Evolutionary conservation across 169 alveolate genomes (phyloP), one percentile per base, ranked within the genome.

Genomic region (Plasmodium blacklocki): DNA sequence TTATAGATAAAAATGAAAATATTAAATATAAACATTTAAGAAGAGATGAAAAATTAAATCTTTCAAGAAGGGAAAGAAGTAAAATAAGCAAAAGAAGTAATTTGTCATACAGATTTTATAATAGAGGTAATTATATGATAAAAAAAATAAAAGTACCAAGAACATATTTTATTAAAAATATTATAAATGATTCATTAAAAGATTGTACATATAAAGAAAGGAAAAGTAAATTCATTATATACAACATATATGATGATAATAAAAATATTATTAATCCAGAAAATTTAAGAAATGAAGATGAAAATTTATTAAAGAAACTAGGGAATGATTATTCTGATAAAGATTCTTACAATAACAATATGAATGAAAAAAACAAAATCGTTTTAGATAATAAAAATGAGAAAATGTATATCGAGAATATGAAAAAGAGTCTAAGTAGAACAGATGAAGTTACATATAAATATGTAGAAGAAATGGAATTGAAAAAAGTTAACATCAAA

Each of bases 391-490:
- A 23, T 9, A 15, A 56, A 19, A 47, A 47, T 2, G 63, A 58
- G 32, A 8, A 52, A 23, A 50, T 0, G 14, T n/a, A 50, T 50
- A 49, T 32, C 12, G 58, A 45, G 32, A 26, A 45, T 32, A 9
- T 8, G 21, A 71, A 80, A 23, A 54, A 67, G 26, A 71, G 62
- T 26, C 21, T 14, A 26, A 71, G 21, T 18, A 67, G 52, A n/a
- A 63, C 67, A 18, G 83, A 80, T 60, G 90, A 80, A 21, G 90
- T 80, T n/a, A 60, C 90, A 9, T 80, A 80, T 26, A 80, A 54
- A 47, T 80, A 80, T 59, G 90, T 80, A 15, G 90, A 80, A 54
- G 90, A 80, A 54, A 80, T 80, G 90, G 90, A 80, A 67, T n/a
- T 49, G 50, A 80, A 80, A 68, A 80, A 68, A 67, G 21, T 80